Percentiles rank a stretch among this genome's conserved stretches.
phyloP scores from a whole-genome alignment of 129 eudicot species.

The Tagetes patula region DNA sequence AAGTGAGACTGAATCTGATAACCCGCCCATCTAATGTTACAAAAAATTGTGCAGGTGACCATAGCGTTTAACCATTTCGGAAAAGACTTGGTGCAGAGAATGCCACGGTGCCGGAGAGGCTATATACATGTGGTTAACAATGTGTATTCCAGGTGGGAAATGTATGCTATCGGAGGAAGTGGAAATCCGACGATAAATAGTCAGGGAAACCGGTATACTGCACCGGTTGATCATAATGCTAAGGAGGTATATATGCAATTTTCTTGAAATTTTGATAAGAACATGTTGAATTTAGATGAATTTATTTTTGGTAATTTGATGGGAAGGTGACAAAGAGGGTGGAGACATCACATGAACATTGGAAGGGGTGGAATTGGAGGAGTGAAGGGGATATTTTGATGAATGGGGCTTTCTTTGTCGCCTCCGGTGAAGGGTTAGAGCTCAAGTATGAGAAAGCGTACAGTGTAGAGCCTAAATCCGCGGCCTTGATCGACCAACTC shows the following conservation, averaged over 20 bases:
- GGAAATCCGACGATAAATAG: slow-evolving; percentile 93
- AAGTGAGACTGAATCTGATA: no score
- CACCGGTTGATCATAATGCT: slow-evolving; percentile 71
- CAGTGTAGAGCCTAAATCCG: slow-evolving; percentile 94
- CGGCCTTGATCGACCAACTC: slow-evolving; percentile 73
- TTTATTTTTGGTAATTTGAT: slow-evolving; percentile 11
- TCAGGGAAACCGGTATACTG: slow-evolving; percentile 93
- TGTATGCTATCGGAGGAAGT: slow-evolving; percentile 98
- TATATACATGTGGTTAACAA: slow-evolving; percentile 90
- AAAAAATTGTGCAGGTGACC: slow-evolving; percentile 63
- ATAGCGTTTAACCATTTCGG: slow-evolving; percentile 90
- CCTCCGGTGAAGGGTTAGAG: slow-evolving; percentile 86
- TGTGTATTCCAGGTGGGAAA: slow-evolving; percentile 89
- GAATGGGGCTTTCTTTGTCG: slow-evolving; percentile 89
- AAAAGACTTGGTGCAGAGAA: slow-evolving; percentile 68
- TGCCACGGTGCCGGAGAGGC: slow-evolving; percentile 96
- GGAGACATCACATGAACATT: slow-evolving; percentile 53
- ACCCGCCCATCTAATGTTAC: no score
- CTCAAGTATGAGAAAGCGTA: slow-evolving; percentile 92
- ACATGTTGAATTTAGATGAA: neutral
- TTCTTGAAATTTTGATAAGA: neutral
- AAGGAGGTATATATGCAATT: slow-evolving; percentile 55
- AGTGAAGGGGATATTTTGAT: slow-evolving; percentile 89
- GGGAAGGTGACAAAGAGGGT: slow-evolving; percentile 85
- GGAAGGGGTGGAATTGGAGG: slow-evolving; percentile 99